A percentile compares a stretch with the other conserved stretches of the same genome.
phyloP scores from a whole-genome alignment of 1,284 basidiomycete genomes.

The Irpex lacteus region DNA sequence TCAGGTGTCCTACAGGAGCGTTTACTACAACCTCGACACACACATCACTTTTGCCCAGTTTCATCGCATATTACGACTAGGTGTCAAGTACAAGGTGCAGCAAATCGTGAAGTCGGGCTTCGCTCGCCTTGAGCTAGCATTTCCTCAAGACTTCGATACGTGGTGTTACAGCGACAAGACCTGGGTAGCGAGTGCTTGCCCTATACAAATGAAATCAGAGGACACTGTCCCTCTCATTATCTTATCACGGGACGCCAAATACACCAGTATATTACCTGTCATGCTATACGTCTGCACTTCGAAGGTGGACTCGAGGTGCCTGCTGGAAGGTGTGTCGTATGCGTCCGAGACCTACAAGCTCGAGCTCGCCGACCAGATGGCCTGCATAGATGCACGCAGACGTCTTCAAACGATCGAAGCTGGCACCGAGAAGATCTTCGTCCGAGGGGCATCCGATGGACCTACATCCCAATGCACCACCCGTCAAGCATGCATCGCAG shows the following conservation, averaged over 20 bases:
- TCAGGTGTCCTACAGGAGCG: not conserved
- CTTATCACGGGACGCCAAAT: slow-evolving; percentile 11
- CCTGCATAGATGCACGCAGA: not conserved
- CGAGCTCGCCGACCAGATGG: not conserved
- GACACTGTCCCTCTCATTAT: slow-evolving; percentile 4
- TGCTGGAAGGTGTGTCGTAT: not conserved
- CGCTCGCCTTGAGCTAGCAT: not conserved
- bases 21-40: not conserved
- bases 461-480: not conserved
- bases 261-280: slow-evolving; percentile 5
- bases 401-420: not conserved
- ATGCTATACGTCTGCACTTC: slow-evolving; percentile 12
- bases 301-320: too few species aligned
- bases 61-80: not conserved
- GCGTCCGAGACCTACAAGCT: not conserved
- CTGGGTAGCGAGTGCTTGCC: not conserved
- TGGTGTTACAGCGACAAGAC: not conserved
- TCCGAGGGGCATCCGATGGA: not conserved
- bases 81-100: not conserved
- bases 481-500: not conserved
- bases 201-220: not conserved
- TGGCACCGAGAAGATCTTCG: not conserved
- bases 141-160: not conserved
- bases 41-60: not conserved
- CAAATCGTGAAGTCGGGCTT: not conserved